A percentile compares a stretch with the other conserved stretches of the same genome.
phyloP scores from a whole-genome alignment of 1,284 basidiomycete species.

The Cerioporus squamosus region DNA sequence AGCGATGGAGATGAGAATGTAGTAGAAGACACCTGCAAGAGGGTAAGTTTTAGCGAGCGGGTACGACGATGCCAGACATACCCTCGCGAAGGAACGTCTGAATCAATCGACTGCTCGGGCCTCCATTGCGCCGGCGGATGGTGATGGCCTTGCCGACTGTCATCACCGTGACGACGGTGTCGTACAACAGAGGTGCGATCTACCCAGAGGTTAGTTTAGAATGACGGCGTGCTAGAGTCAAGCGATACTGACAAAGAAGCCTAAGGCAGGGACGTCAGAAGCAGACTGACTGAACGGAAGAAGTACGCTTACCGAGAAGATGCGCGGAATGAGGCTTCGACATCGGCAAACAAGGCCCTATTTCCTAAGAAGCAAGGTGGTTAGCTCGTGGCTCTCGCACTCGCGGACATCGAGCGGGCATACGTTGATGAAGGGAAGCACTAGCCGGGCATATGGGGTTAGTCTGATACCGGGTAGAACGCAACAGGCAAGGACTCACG shows the following conservation, averaged over 20 bases:
- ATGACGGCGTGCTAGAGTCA: too few species aligned
- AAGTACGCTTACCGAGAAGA: slow-evolving; percentile 60
- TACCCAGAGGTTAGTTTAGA: slow-evolving; percentile 30
- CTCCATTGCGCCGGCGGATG: slow-evolving; percentile 72
- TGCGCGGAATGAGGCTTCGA: slow-evolving; percentile 80
- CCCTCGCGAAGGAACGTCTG: slow-evolving; percentile 84
- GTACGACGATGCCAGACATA: slow-evolving; percentile 29
- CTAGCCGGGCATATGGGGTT: slow-evolving; percentile 37
- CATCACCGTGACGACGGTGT: slow-evolving; percentile 77
- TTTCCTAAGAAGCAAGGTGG: slow-evolving; percentile 36
- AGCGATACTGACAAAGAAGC: slow-evolving; percentile 62
- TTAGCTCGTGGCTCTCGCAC: too few species aligned
- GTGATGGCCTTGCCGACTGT: slow-evolving; percentile 75
- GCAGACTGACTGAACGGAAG: background rate
- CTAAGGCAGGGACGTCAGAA: slow-evolving; percentile 37
- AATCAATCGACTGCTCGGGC: slow-evolving; percentile 76
- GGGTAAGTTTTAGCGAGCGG: background rate
- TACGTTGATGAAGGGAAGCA: slow-evolving; percentile 63
- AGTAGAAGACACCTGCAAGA: slow-evolving; percentile 73
- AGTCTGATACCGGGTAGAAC: too few species aligned
- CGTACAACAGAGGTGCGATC: slow-evolving; percentile 80
- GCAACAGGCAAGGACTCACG: slow-evolving; percentile 45
- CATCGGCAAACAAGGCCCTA: slow-evolving; percentile 75
- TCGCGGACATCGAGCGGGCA: background rate
- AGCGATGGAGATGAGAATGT: slow-evolving; percentile 78